Evolutionary conservation across 2,329 filamentous ascomycete genomes (phyloP), one percentile per base, ranked within the genome.

Genomic region (Aspergillus sclerotialis): DNA sequence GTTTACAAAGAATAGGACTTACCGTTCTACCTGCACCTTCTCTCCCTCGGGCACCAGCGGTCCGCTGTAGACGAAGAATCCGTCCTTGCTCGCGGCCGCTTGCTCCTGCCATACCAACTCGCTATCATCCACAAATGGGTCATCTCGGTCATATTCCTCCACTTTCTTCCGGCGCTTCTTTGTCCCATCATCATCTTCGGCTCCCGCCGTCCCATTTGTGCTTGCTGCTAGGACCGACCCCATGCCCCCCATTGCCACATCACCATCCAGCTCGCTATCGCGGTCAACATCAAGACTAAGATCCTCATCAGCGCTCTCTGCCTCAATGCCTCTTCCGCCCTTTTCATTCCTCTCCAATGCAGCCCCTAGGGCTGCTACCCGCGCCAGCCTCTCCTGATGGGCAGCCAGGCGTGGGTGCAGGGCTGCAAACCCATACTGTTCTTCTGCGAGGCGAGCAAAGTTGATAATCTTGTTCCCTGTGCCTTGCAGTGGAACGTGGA

Each of bases 31-130:
- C 36, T 72, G 64, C 26, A 77, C 69, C 63, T 92, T 90, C 64
- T 94, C 84, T 14, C 82, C 84, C 61, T 94, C 88, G 4, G 84
- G 84, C 14, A 96, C 76, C 30, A 98, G 69, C 7, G 90, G 90
- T 3, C 92, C 92, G 40, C 86, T 93, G 63, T 95, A 98, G 2
- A 98, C 92, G 58, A 96, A 98, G 68, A 96, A 98, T 1, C 92
- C 92, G 56, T 96, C 92, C 49, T 90, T 86, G 46, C 86, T 90
- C 30, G 92, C 89, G 4, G 90, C 88, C 5, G 90, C 90, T 56
- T 94, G 85, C 53, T 94, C 87, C 62, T 96, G 87, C 90, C 90
- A 96, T 1, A 93, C 73, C 55, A 95, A 63, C 59, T 98, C 92
- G 1, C 88, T 93, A 56, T 98, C 92, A 52, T 98, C 92, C 36